Base-by-base conservation (phyloP, 106 monocot species). In the Phalaenopsis equestris region DNA sequence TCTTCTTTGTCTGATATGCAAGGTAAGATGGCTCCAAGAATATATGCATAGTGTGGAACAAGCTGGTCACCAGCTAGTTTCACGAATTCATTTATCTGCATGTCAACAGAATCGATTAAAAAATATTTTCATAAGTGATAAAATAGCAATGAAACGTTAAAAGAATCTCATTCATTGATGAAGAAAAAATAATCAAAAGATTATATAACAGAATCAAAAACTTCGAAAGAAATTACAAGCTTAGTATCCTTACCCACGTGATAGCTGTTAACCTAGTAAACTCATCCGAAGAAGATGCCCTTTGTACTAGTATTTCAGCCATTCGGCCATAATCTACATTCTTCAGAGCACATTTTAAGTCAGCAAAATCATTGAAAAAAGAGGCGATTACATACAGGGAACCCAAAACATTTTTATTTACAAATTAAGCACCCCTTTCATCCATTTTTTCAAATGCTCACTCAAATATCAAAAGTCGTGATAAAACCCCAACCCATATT, bases 321-420 rank as follows among this genome's bases (percentile, higher is more conserved):
- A 99, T 99, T 38, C 99, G 92, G 67, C 99, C 99, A 95, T 99
- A 99, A 90, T 99, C 99, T 88, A 99, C 99, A 93, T 88, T 95
- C 99, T 99, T 92, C 77, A 95, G 30, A 85, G 30, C 21, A 86
- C 46, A 15, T 61, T 10, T 73, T 55, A 30, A 37, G 39, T 78
- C 52, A 83, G 55, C 55, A 83, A 77, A 48, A 11, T 39, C 55
- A 77, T 56, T 19, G 21, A 48, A 58, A 55, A 57, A 30, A 30
- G 30, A 30, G 30, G 30, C 30, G 30, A 30, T 30, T 30, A 30
- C 30, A 30, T 30, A 30, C 30, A 30, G 30, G 30, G 30, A 30
- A 30, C 30, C 30, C 30, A 30, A 30, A 30, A 30, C 30, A 30
- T 30, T 30, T 0, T 30, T 30, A 30, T 30, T 30, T 30, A 30